phyloP scores from a whole-genome alignment of 2,329 filamentous ascomycete genomes.

The Xenoacremonium recifei region DNA sequence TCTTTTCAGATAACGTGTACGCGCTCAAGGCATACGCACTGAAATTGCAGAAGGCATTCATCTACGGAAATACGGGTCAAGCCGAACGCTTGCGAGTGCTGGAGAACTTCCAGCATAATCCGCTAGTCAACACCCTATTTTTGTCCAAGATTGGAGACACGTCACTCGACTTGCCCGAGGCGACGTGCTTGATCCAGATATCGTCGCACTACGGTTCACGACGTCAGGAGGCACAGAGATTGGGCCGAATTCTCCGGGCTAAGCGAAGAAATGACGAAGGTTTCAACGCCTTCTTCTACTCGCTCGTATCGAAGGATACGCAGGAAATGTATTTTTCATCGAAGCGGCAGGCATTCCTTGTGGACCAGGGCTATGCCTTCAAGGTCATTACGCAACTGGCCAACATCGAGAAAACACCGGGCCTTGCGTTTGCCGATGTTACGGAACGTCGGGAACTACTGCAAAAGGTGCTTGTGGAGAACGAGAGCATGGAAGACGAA shows the following conservation, averaged over 20 bases:
- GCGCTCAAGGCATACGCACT: constrained; percentile 82
- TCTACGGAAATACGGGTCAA: constrained; percentile 86
- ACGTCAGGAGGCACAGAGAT: constrained; percentile 90
- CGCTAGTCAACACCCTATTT: constrained; percentile 87
- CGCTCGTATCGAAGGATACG: constrained; percentile 93
- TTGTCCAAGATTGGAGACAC: constrained; percentile 97
- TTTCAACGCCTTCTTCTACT: constrained; percentile 99
- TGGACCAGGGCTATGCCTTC: constrained; percentile 98
- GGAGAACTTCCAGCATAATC: constrained; percentile 93
- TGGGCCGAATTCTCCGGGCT: constrained; percentile 89
- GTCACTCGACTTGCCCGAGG: constrained; percentile 94
- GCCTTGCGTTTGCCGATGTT: constrained; percentile 76
- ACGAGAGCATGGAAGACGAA: constrained; percentile 73
- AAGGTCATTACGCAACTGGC: constrained; percentile 96
- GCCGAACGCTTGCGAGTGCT: constrained; percentile 82
- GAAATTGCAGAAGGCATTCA: constrained; percentile 82
- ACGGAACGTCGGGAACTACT: constrained; percentile 82
- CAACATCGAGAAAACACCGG: constrained; percentile 81
- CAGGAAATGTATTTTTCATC: constrained; percentile 98
- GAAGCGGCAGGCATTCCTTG: constrained; percentile 93
- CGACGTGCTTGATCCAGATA: constrained; percentile 95
- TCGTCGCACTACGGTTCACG: constrained; percentile 97
- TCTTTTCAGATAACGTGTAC: constrained; percentile 97
- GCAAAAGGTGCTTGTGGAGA: constrained; percentile 84
- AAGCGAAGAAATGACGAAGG: constrained; percentile 97